Conservation (phyloP, 2,329 filamentous ascomycete species). For the Fusarium irregulare region DNA sequence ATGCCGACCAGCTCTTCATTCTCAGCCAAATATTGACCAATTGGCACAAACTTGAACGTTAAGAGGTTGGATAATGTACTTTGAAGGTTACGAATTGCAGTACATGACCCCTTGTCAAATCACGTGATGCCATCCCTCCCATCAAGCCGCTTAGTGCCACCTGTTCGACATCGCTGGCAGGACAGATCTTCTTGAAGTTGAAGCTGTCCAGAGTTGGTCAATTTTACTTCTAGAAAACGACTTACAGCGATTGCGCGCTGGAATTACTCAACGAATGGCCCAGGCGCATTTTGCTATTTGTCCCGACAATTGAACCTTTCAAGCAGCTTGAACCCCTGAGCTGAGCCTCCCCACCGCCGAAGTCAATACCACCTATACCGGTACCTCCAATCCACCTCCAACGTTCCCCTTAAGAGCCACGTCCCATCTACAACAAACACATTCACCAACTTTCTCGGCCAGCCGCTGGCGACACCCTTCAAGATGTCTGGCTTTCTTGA, state of each 20-base stretch:
- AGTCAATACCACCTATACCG: conserved; percentile 43
- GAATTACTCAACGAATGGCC: conserved; percentile 47
- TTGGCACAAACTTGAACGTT: not conserved
- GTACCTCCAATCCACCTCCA: conserved; percentile 43
- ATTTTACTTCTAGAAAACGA: conserved; percentile 45
- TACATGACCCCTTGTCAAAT: conserved; percentile 30
- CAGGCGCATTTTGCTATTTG: conserved; percentile 42
- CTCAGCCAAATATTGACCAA: not conserved
- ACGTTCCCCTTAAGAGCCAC: conserved; percentile 45
- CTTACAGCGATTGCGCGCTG: conserved; percentile 47
- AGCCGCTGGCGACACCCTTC: conserved; percentile 48
- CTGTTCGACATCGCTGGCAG: conserved; percentile 53
- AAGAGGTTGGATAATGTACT: not conserved
- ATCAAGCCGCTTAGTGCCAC: conserved; percentile 53
- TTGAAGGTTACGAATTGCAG: not conserved
- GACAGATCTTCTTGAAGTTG: conserved; percentile 54
- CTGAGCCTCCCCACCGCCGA: conserved; percentile 52
- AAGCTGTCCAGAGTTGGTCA: conserved; percentile 47
- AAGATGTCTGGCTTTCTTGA: conserved; percentile 96
- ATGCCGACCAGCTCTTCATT: not conserved
- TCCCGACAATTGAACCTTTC: conserved; percentile 41
- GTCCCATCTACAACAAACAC: conserved; percentile 46
- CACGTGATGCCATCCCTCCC: conserved; percentile 48
- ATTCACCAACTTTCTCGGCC: conserved; percentile 37
- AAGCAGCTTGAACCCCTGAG: conserved; percentile 42